Conservation (phyloP, 208 protist genomes). For the Crithidia mellificae region DNA sequence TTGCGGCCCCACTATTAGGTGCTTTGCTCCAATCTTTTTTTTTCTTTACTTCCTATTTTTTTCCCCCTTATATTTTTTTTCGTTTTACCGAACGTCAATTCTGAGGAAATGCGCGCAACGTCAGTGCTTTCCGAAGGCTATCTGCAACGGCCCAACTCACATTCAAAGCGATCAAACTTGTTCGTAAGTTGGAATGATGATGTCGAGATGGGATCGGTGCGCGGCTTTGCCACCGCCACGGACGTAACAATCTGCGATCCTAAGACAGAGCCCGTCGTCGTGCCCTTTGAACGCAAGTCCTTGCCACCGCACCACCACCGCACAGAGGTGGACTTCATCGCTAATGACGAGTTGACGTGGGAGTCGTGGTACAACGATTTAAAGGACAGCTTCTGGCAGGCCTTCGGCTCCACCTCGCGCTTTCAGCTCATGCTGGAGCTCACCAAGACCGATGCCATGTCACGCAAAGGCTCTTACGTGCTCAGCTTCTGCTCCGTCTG, state of each 20-base stretch:
- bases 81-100: background rate
- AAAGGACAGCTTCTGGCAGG: background rate
- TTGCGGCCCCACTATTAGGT: too few species aligned
- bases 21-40: too few species aligned
- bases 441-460: slow-evolving; percentile 27
- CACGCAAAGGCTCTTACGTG: slow-evolving; percentile 43
- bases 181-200: slow-evolving; percentile 13
- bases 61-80: background rate
- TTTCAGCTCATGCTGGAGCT: slow-evolving; percentile 40
- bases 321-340: slow-evolving; percentile 22
- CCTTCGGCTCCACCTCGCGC: slow-evolving; percentile 13
- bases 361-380: background rate
- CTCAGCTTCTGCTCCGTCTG: slow-evolving; percentile 70
- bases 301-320: slow-evolving; percentile 4
- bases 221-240: background rate
- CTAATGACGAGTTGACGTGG: slow-evolving; percentile 11
- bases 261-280: background rate
- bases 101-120: slow-evolving; percentile 21
- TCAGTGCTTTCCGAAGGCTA: slow-evolving; percentile 20
- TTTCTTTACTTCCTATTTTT: too few species aligned
- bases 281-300: background rate
- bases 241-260: background rate
- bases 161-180: background rate
- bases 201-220: background rate
- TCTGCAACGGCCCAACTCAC: background rate